A percentile compares a stretch with the other conserved stretches of the same genome.
phyloP scores from a whole-genome alignment of 2,329 filamentous ascomycete species.

The Phialophora expanda region DNA sequence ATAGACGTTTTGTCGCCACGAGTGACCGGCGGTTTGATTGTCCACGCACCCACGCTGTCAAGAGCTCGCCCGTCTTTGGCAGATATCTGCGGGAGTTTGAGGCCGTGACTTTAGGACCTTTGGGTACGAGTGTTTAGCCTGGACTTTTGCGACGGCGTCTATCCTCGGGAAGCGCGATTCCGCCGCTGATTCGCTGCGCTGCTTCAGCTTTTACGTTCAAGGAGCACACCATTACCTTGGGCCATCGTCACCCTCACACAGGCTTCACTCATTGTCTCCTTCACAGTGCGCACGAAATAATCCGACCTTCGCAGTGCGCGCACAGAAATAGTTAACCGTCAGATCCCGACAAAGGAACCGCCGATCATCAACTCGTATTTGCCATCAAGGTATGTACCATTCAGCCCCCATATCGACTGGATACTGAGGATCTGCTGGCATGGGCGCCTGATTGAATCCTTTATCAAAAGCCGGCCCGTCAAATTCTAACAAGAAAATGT shows the following conservation, averaged over 20 bases:
- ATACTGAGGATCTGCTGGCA: conserved; percentile 4
- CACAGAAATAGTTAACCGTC: background rate
- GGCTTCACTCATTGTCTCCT: background rate
- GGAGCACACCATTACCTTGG: conserved; percentile 26
- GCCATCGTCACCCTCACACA: background rate
- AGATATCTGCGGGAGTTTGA: background rate
- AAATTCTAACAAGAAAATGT: background rate
- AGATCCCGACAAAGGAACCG: background rate
- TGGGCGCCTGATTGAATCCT: conserved; percentile 17
- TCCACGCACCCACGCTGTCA: background rate
- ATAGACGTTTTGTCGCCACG: conserved; percentile 5
- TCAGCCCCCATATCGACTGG: background rate
- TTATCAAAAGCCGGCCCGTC: conserved; percentile 4
- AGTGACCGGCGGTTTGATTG: background rate
- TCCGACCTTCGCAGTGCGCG: background rate
- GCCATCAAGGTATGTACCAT: background rate
- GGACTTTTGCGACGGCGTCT: conserved; percentile 16
- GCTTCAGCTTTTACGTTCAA: conserved; percentile 6
- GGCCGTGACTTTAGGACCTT: conserved; percentile 1
- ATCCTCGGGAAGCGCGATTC: conserved; percentile 10
- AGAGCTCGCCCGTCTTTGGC: background rate
- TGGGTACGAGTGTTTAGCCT: conserved; percentile 8
- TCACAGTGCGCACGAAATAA: background rate
- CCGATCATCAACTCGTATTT: background rate
- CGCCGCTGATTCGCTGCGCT: conserved; percentile 18